These are phyloP conservation scores for Triticum dicoccoides DNA, from an alignment of 176 grass and related monocot genomes.

Conservation along the genomic window DNA sequence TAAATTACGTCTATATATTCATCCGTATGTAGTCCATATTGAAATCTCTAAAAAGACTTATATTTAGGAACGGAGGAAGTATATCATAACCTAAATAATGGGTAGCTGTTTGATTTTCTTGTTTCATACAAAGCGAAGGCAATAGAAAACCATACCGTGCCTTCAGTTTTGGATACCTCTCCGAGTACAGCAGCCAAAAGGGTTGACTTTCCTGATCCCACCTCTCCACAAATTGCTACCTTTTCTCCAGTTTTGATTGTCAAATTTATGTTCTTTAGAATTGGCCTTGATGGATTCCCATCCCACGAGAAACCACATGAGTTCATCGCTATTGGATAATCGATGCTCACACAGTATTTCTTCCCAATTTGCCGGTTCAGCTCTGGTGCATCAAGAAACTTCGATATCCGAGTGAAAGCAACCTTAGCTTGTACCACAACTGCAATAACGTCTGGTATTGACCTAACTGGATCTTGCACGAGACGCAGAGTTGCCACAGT, in stretches of 20 bases:
- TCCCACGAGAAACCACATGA: slow-evolving; percentile 81
- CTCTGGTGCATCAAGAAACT: slow-evolving; percentile 80
- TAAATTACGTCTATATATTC: too few relatives aligned
- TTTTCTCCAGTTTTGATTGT: slow-evolving; percentile 62
- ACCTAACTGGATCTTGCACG: slow-evolving; percentile 78
- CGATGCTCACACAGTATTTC: background rate
- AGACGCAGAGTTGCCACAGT: slow-evolving; percentile 79
- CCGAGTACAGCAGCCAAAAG: slow-evolving; percentile 81
- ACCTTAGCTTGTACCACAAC: slow-evolving; percentile 85
- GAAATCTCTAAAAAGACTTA: too few relatives aligned
- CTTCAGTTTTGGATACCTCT: slow-evolving; percentile 60
- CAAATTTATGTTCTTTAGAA: slow-evolving; percentile 74
- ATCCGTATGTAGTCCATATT: too few relatives aligned
- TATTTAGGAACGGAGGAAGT: too few relatives aligned
- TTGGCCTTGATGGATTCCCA: slow-evolving; percentile 45
- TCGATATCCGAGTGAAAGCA: slow-evolving; percentile 61
- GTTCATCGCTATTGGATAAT: slow-evolving; percentile 52
- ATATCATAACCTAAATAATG: too few relatives aligned
- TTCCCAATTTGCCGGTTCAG: slow-evolving; percentile 42
- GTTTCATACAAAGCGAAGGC: background rate
- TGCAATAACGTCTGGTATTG: slow-evolving; percentile 81
- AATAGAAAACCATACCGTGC: slow-evolving; percentile 51
- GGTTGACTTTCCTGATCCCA: slow-evolving; percentile 92
- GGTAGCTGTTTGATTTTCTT: too few relatives aligned
- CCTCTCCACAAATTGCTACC: slow-evolving; percentile 89